Evolutionary conservation across 495 filamentous ascomycete species (phyloP).

Genomic region (Xylaria cubensis): DNA sequence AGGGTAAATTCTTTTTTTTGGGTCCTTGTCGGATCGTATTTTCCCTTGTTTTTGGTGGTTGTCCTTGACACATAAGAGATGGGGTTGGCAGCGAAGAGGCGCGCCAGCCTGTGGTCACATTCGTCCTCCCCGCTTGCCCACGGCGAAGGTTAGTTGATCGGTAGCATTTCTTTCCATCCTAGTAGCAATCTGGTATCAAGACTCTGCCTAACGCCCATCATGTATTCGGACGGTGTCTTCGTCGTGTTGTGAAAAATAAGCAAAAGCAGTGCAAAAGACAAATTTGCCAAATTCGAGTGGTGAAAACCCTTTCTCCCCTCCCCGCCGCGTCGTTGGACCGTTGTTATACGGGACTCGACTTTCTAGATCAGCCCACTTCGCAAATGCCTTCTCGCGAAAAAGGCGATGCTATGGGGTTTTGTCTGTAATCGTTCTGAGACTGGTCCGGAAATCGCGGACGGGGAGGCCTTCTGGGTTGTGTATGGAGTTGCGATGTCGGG

Average conservation of each 20-base stretch:
- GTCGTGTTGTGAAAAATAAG: constrained; percentile 31
- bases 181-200: constrained; percentile 36
- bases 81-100: constrained; percentile 42
- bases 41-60: constrained; percentile 26
- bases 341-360: constrained; percentile 15
- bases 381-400: neutral
- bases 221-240: constrained; percentile 33
- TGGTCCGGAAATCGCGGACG: neutral
- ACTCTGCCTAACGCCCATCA: constrained; percentile 27
- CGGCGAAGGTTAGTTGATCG: constrained; percentile 26
- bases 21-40: constrained; percentile 21
- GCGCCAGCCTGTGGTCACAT: constrained; percentile 43
- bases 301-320: constrained; percentile 36
- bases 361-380: constrained; percentile 14
- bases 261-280: constrained; percentile 39
- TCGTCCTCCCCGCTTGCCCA: constrained; percentile 36
- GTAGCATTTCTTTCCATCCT: constrained; percentile 27
- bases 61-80: constrained; percentile 37
- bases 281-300: constrained; percentile 35
- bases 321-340: constrained; percentile 17
- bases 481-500: constrained; percentile 38
- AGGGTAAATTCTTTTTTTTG: constrained; percentile 24
- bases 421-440: constrained; percentile 18
- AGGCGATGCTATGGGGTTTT: neutral
- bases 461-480: constrained; percentile 24